Evolutionary conservation across 345 rosid species (phyloP), one percentile per base, ranked within the genome.

Genomic region (Salix udensis): DNA sequence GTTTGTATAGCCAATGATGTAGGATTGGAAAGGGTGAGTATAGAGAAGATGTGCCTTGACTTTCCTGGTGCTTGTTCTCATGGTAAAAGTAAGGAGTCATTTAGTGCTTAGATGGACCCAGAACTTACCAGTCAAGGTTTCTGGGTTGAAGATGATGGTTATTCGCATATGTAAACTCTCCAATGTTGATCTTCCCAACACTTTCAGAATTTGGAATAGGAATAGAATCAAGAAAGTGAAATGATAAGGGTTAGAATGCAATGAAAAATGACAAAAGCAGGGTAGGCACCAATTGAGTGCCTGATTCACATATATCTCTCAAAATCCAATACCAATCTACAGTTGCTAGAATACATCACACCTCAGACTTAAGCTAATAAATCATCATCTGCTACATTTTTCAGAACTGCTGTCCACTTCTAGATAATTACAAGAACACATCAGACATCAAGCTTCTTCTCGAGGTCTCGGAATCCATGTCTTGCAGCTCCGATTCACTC

Each of bases 401-500:
- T 13, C 50, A 46, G 62, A 55, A n/a, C 28, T 9, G 14, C 11
- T n/a, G 13, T 3, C 23, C 28, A 6, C 28, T 55, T 1, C 21
- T 1, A 0, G 62, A 6, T 19, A n/a, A 26, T 1, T 55, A 4
- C 62, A 55, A n/a, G 62, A 3, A n/a, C 10, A 55, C 62, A 55
- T 23, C 24, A 55, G 10, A 55, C 62, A 26, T 55, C 26, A 55
- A 23, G 62, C 62, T 55, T 9, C 62, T n/a, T 8, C 23, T 52
- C 2, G 19, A 52, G 0, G 39, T 52, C 61, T 74, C 78, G 71
- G 6, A 26, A 19, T 74, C 48, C 65, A 19, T 72, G 55, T 84
- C 83, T 34, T 66, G 76, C 61, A 78, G 60, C 24, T 84, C 89
- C 19, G 90, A 87, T 68, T 85, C 88, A 30, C 82, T 85, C 64